Conservation (phyloP, 441 rosid genomes). For the Populus tomentosa region DNA sequence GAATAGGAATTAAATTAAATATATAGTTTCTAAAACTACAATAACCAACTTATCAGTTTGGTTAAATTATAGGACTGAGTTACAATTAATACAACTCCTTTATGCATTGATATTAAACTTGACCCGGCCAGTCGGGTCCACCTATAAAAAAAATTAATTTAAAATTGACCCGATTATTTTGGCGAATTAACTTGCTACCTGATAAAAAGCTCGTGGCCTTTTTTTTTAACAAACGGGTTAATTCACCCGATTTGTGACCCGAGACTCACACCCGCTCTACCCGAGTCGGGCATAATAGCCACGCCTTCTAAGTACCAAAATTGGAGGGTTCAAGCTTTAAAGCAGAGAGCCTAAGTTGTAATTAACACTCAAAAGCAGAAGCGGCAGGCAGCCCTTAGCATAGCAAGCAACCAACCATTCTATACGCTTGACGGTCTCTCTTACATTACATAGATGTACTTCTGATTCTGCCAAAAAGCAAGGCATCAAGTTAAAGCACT, state of each 20-base stretch:
- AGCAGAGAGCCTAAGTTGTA: neutral
- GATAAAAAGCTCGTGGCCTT: no score
- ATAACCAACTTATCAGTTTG: no score
- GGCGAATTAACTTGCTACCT: no score
- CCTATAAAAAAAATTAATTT: no score
- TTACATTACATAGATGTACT: neutral
- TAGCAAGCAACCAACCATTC: neutral
- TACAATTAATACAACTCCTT: neutral
- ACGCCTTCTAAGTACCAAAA: neutral
- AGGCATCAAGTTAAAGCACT: neutral
- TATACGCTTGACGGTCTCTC: neutral
- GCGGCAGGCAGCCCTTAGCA: neutral
- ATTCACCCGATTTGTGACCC: neutral
- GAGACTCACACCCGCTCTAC: neutral
- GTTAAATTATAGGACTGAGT: neutral
- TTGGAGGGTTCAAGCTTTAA: neutral
- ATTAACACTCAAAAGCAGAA: neutral
- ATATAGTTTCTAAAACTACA: no score
- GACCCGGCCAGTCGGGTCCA: no score
- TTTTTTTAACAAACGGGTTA: neutral
- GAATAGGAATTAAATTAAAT: neutral
- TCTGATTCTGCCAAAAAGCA: neutral
- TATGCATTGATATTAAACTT: no score
- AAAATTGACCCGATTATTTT: no score
- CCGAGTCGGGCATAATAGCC: neutral